Percentiles rank a stretch among this genome's conserved stretches.
Conservation (phyloP, 148 eudicot species). For the Pharnaceum exiguum region DNA sequence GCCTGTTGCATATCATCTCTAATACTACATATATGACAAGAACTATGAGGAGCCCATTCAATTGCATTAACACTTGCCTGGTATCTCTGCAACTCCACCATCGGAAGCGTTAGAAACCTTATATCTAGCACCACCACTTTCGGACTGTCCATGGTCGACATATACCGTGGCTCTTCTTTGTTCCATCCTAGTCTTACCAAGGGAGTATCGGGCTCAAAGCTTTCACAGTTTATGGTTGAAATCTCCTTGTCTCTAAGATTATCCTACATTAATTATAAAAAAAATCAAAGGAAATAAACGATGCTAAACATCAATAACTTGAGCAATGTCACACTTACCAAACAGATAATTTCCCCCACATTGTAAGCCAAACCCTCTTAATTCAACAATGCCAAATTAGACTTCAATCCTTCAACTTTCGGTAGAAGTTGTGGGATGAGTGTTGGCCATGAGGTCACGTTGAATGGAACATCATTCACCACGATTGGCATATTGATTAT, state of each 20-base stretch:
- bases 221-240: conserved; percentile 69
- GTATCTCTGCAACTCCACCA: conserved; percentile 90
- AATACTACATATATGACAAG: conserved; percentile 93
- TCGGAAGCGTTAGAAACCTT: conserved; percentile 80
- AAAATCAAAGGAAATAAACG: too few species aligned
- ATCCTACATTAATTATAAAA: too few species aligned
- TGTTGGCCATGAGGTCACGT: too few species aligned
- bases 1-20: too few species aligned
- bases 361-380: too few species aligned
- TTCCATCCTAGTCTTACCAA: conserved; percentile 89
- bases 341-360: too few species aligned
- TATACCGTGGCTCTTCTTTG: conserved; percentile 94
- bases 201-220: conserved; percentile 79
- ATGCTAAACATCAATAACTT: conserved; percentile 86
- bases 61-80: conserved; percentile 86
- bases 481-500: too few species aligned
- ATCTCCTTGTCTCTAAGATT: conserved; percentile 70
- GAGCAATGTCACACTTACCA: conserved; percentile 70
- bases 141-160: conserved; percentile 96
- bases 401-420: too few species aligned
- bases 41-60: conserved; percentile 98
- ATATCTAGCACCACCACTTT: conserved; percentile 91
- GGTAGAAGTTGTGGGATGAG: too few species aligned
- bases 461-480: too few species aligned
- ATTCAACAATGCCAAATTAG: too few species aligned